Conservation (phyloP, 169 alveolate genomes). For the Perkinsus chesapeaki region DNA sequence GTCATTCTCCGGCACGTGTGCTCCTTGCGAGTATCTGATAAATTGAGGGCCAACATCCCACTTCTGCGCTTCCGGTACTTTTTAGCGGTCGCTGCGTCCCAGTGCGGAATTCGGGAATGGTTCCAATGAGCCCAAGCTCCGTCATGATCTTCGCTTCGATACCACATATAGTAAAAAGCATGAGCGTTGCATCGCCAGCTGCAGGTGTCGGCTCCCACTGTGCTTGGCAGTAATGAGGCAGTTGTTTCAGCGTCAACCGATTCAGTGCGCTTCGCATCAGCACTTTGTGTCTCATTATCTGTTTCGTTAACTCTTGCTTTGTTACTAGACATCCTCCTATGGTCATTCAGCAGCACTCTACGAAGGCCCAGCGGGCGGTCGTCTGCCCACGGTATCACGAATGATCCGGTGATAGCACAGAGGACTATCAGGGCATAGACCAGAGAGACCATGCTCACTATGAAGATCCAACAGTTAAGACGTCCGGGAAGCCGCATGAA, state of each 20-base stretch:
- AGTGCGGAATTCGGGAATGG: background rate
- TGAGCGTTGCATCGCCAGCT: background rate
- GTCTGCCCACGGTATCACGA: too few relatives aligned
- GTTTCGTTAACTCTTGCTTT: too few relatives aligned
- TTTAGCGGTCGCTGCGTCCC: background rate
- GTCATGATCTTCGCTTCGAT: background rate
- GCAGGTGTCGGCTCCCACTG: background rate
- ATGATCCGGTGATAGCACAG: background rate
- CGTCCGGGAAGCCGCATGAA: background rate
- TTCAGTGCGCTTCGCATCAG: background rate
- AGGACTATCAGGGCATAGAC: background rate
- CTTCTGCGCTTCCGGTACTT: background rate
- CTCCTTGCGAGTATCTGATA: background rate
- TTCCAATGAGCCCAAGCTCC: background rate
- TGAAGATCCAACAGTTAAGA: background rate
- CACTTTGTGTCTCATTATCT: background rate
- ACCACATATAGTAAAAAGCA: background rate
- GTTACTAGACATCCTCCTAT: too few relatives aligned
- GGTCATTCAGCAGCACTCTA: too few relatives aligned
- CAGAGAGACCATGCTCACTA: background rate
- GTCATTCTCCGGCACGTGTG: background rate
- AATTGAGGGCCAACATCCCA: background rate
- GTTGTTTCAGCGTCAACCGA: background rate
- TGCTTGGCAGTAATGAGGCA: background rate
- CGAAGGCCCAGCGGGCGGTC: too few relatives aligned